Conservation (phyloP, 192 early-diverging fungal genomes). For the Cetraspora pellucida region DNA sequence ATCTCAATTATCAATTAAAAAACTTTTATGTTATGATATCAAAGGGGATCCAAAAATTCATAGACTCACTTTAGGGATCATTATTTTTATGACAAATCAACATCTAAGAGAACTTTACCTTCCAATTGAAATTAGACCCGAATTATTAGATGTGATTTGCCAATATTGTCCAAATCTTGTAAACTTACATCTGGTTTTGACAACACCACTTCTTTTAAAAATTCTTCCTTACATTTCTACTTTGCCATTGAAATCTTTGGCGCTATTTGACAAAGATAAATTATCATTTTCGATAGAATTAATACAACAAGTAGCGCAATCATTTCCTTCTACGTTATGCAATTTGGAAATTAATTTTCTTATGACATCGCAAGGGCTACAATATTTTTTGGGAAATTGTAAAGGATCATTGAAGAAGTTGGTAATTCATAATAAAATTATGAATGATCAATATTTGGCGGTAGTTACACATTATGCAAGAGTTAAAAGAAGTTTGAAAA, state of each 20-base stretch:
- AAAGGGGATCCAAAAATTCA: neutral
- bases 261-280: neutral
- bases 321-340: neutral
- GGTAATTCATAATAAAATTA: neutral
- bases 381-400: slow-evolving; percentile 8
- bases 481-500: neutral
- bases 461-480: neutral
- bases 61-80: neutral
- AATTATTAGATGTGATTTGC: slow-evolving; percentile 3
- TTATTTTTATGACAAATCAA: slow-evolving; percentile 1
- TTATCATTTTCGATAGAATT: neutral
- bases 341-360: slow-evolving; percentile 2
- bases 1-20: slow-evolving; percentile 5
- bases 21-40: neutral
- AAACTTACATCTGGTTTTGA: neutral
- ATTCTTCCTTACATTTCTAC: neutral
- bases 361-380: neutral
- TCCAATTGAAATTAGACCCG: neutral
- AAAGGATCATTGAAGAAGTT: neutral
- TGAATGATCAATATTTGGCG: neutral
- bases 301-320: neutral
- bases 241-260: neutral
- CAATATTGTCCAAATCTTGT: neutral
- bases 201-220: neutral
- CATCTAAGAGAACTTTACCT: slow-evolving; percentile 11